A percentile compares a stretch with the other conserved stretches of the same genome.
Conservation (phyloP, 345 rosid genomes). For the Populus simonii region DNA sequence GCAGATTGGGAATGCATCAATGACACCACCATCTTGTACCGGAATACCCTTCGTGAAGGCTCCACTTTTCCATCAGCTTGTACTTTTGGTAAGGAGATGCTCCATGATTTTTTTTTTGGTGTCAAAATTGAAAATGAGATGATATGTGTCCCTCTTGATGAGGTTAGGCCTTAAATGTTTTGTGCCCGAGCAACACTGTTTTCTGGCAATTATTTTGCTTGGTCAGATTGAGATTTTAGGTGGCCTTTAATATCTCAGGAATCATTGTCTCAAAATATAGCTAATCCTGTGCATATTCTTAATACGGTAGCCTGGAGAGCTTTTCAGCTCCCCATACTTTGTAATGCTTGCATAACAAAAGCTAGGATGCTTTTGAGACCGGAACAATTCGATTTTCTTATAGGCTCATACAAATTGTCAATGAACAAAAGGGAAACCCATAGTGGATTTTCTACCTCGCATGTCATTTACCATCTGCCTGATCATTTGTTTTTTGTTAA, state of each 20-base stretch:
- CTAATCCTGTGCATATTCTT: background rate
- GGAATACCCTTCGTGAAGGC: conserved; percentile 93
- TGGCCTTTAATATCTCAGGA: background rate
- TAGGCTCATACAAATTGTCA: background rate
- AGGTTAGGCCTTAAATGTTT: conserved; percentile 2
- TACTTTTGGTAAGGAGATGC: conserved; percentile 62
- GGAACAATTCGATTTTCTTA: background rate
- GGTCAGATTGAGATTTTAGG: background rate
- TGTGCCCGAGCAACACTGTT: background rate
- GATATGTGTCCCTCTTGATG: background rate
- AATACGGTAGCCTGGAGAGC: background rate
- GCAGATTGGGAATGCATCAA: conserved; percentile 99
- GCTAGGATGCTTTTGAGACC: background rate
- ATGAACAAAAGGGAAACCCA: background rate
- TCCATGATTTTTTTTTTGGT: background rate
- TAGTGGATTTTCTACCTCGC: background rate
- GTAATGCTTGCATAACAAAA: background rate
- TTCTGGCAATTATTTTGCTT: background rate
- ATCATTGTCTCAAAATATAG: background rate
- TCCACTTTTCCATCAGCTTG: conserved; percentile 89
- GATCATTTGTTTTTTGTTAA: background rate
- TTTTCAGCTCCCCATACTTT: background rate
- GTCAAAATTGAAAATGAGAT: background rate
- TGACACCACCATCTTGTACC: conserved; percentile 69
- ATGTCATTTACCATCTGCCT: background rate